Base-by-base conservation (phyloP, 129 eudicot genomes). In the Heracleum sosnowskyi region DNA sequence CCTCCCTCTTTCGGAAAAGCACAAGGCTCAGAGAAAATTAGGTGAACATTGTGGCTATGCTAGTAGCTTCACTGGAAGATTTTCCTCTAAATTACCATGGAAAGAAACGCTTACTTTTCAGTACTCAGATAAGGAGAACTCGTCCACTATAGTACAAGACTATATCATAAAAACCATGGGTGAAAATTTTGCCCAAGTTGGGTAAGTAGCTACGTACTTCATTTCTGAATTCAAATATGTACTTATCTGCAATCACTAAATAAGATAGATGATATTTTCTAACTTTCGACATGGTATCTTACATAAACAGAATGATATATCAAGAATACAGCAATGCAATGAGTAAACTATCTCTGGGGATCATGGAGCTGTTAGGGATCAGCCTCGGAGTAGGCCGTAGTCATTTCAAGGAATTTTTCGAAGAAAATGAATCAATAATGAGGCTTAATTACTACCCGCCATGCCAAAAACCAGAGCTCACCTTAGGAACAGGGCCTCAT, bases 401-500 rank as follows among this genome's bases (percentile, higher is more conserved):
- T 24, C 80, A 85, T 74, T 89, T 81, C 69, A 87, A 82, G 81
- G 89, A 83, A 29, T 83, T 83, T 20, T 89, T 87, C 57, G 68
- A 87, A 80, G 89, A 83, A 39, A 82, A 89, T 7, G 86, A 85
- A 53, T 89, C 93, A 2, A 82, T 89, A 79, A 87, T 89, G 91
- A 83, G 93, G 74, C 89, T 89, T 15, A 89, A 89, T 69, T 89
- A 87, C 86, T 89, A 89, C 88, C 93, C 93, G 41, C 86, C 79
- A 73, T 89, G 93, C 83, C 87, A 87, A 74, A 85, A 84, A 64
- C 93, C 93, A 13, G 89, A 89, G 34, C 91, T 81, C 29, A 87
- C 93, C 72, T 84, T 89, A 80, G 93, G 93, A 60, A 89, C 93
- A 2, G 93, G 93, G 16, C 93, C 93, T 79, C 93, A 89, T 78